Base-by-base conservation (phyloP, 2,329 filamentous ascomycete species). In the Phoma herbarum region DNA sequence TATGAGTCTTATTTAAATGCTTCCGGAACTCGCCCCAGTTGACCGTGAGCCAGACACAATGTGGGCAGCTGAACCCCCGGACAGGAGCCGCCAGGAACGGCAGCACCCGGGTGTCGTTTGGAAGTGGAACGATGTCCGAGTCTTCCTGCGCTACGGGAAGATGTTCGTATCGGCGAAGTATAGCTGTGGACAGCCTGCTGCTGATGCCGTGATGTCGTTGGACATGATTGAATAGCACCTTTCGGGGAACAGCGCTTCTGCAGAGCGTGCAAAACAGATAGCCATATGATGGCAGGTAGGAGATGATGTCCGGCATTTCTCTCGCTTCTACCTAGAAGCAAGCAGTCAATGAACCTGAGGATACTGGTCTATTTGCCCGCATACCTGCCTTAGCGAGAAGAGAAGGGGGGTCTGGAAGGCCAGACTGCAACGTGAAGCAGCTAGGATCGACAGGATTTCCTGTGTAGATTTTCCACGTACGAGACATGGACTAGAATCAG, bases 111-210 rank as follows among this genome's bases (percentile, higher is more conserved):
- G 7, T 47, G 29, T 35, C 18, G n/a, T 47, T 47, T 18, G 29
- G 44, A 31, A 31, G 44, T 23, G 29, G 44, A 16, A 23, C 29
- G 20, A 33, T 31, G 29, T 47, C 18, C 16, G 26, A 47, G 44
- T 47, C 44, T 47, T 29, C 29, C n/a, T 47, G 44, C 20, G 29
- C 26, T 31, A 47, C 44, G 20, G 44, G 25, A 47, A 47, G 25
- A 35, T 47, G 26, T 20, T 47, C 11, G 44, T 47, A 47, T 43
- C 22, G 41, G 41, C 41, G 41, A 16, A 43, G 22, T 43, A 43
- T 43, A 43, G 41, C 11, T 43, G 41, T 25, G 41, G 22, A 25
- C 14, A 43, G 22, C 20, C 22, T 25, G 11, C 41, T 43, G 41
- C 41, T 43, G 41, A 43, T 43, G 22, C 22, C 22, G 41, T 25